Evolutionary conservation across 805 yeast species (phyloP).

Genomic region (Candida boidinii): DNA sequence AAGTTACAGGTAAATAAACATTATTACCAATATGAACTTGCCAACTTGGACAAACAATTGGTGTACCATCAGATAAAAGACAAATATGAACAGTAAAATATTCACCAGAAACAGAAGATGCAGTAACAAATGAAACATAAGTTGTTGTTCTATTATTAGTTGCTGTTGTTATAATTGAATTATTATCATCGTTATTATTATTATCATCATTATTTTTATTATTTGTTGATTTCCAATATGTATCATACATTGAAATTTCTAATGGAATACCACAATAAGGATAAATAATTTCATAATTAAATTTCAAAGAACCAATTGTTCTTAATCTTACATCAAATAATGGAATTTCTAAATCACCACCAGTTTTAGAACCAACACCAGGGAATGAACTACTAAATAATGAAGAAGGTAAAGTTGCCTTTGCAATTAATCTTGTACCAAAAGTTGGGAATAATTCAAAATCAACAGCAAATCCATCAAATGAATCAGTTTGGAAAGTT

Average conservation of each 20-base stretch:
- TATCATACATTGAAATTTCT: slow-evolving; percentile 87
- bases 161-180: slow-evolving; percentile 5
- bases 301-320: slow-evolving; percentile 71
- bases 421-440: slow-evolving; percentile 88
- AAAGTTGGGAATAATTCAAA: slow-evolving; percentile 91
- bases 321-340: slow-evolving; percentile 74
- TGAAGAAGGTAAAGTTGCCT: slow-evolving; percentile 68
- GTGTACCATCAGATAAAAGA: slow-evolving; percentile 73
- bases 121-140: slow-evolving; percentile 70
- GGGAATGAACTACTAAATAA: slow-evolving; percentile 29
- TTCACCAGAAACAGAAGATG: slow-evolving; percentile 81
- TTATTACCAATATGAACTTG: slow-evolving; percentile 33
- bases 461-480: slow-evolving; percentile 65
- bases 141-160: slow-evolving; percentile 12
- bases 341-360: slow-evolving; percentile 47
- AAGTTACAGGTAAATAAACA: slow-evolving; percentile 52
- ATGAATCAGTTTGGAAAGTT: slow-evolving; percentile 76
- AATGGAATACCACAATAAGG: slow-evolving; percentile 83
- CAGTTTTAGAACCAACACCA: slow-evolving; percentile 30
- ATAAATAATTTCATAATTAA: slow-evolving; percentile 73
- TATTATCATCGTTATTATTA: slow-evolving; percentile 1
- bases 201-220: slow-evolving; percentile 23
- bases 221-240: slow-evolving; percentile 92
- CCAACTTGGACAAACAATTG: slow-evolving; percentile 71
- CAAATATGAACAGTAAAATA: slow-evolving; percentile 66